A percentile compares a stretch with the other conserved stretches of the same genome.
Evolutionary conservation across 2,329 filamentous ascomycete species (phyloP).

Genomic region (Trichoderma brevicompactum): DNA sequence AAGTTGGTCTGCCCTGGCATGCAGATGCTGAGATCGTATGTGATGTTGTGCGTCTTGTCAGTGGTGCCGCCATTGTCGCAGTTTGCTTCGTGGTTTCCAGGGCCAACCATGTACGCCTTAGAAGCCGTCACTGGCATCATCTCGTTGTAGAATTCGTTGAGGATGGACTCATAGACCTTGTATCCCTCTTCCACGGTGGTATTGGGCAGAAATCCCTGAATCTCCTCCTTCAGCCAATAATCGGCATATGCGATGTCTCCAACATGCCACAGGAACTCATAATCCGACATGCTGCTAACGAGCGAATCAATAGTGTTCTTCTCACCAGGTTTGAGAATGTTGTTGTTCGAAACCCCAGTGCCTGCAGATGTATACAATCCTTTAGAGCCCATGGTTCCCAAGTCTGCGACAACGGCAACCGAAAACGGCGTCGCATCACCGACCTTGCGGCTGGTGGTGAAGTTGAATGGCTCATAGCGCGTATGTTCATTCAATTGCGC

Average conservation of each 20-base stretch:
- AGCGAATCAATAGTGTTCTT: slow-evolving; percentile 22
- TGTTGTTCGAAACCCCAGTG: slow-evolving; percentile 4
- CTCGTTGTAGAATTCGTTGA: slow-evolving; percentile 23
- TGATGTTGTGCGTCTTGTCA: slow-evolving; percentile 22
- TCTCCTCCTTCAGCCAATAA: slow-evolving; percentile 26
- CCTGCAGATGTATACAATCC: slow-evolving; percentile 8
- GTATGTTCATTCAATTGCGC: slow-evolving; percentile 10
- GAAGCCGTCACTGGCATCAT: slow-evolving; percentile 21
- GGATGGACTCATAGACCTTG: slow-evolving; percentile 19
- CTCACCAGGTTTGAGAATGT: slow-evolving; percentile 17
- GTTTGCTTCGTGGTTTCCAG: slow-evolving; percentile 22
- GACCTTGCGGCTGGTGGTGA: slow-evolving; percentile 18
- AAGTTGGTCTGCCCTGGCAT: slow-evolving; percentile 25
- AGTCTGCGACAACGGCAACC: slow-evolving; percentile 15
- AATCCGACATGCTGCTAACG: slow-evolving; percentile 11
- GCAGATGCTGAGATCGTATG: slow-evolving; percentile 16
- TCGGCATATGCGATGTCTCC: slow-evolving; percentile 23
- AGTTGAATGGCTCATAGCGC: slow-evolving; percentile 23
- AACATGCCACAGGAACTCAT: slow-evolving; percentile 21
- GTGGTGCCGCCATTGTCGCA: slow-evolving; percentile 20
- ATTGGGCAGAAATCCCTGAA: slow-evolving; percentile 24
- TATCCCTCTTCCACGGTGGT: slow-evolving; percentile 23
- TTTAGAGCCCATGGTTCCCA: slow-evolving; percentile 20
- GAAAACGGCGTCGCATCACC: slow-evolving; percentile 19
- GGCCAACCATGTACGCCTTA: slow-evolving; percentile 19